Evolutionary conservation across 1,284 basidiomycete genomes (phyloP).

Genomic region (Fomitopsis betulina): DNA sequence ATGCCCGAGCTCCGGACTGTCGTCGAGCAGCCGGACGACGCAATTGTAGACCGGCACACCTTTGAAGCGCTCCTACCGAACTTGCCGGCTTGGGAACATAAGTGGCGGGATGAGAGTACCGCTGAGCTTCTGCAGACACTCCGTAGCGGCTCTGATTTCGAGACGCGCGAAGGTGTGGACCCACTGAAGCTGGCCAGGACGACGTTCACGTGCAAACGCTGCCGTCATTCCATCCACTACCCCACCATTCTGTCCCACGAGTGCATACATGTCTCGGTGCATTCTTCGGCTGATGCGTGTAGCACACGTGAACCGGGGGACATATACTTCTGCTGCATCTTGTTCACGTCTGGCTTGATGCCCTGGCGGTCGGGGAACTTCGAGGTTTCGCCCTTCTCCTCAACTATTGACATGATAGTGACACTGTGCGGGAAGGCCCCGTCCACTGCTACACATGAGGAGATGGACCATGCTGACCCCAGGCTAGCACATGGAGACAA

Average conservation of each 20-base stretch:
- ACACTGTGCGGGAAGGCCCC: slow-evolving; percentile 2
- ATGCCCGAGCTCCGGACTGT: slow-evolving; percentile 1
- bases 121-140: neutral
- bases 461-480: slow-evolving; percentile 3
- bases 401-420: neutral
- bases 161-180: no score
- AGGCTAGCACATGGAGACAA: no score
- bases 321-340: neutral
- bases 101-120: neutral
- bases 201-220: no score
- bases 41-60: neutral
- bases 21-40: neutral
- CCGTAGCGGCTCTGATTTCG: no score
- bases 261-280: no score
- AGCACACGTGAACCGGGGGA: no score
- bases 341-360: neutral
- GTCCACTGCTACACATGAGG: neutral
- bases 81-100: neutral
- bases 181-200: no score
- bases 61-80: neutral
- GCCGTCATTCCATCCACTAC: no score
- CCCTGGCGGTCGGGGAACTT: neutral
- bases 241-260: no score
- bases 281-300: no score
- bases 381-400: neutral